Evolutionary conservation across 2,329 filamentous ascomycete genomes (phyloP), one percentile per base, ranked within the genome.

Genomic region (Nemania sp.): DNA sequence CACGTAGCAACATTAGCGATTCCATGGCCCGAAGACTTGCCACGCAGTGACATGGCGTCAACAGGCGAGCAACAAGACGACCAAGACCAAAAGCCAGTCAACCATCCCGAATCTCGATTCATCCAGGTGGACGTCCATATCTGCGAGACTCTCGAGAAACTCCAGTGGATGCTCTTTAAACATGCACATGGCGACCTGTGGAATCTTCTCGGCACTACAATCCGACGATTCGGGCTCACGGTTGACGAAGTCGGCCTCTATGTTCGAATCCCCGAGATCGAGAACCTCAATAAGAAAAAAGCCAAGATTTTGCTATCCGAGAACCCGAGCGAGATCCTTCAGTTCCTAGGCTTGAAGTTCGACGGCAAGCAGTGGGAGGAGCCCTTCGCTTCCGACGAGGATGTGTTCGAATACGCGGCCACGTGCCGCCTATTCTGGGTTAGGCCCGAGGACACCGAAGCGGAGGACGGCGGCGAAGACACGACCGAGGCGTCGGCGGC

Each of bases 181-280:
- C 80, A 88, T 40, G 83, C 85, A 0, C 90, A 94, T 67, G 88
- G 89, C n/a, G 90, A 94, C 67, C 58, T 86, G 0, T 87, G 87
- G 81, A 89, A 85, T 60, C 71, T 86, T 9, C 71, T 94, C 0
- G 88, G 90, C 5, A 79, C 82, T 17, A 83, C 81, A 9, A 84
- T 91, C 63, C 82, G 87, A 0, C 82, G 81, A 0, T 82, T 86
- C 37, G 90, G 90, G 1, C 81, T 95, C 7, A 89, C 85, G 0
- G 77, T 86, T 21, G 88, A 87, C 65, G 84, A 90, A 52, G 73
- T 71, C 12, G 89, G 85, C 1, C 74, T 95, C 1, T 85, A 82
- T 71, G 67, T 94, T 0, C 83, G 89, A 0, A 81, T 93, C 15
- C 80, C 83, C 3, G 87, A 91, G 70, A 86, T 92, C 35, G 90